Conservation (phyloP, 2,329 filamentous ascomycete genomes). For the Dryadomyces quercivorus region DNA sequence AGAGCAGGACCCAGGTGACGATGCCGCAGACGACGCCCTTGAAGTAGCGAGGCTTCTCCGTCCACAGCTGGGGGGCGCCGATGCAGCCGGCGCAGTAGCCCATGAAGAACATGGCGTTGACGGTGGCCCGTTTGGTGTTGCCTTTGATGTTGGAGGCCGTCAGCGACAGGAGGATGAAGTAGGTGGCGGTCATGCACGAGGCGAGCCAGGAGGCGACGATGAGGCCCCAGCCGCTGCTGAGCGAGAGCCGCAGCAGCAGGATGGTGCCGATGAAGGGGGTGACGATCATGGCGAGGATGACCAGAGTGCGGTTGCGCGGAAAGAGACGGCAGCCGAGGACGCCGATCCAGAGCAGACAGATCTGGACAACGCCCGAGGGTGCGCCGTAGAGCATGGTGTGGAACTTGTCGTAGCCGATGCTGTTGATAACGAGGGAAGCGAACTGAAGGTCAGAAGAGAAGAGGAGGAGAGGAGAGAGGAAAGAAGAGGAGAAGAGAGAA, state of each 20-base stretch:
- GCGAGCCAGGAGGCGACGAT: constrained; percentile 35
- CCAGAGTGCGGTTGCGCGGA: constrained; percentile 25
- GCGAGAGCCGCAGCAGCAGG: constrained; percentile 28
- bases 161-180: constrained; percentile 29
- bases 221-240: constrained; percentile 30
- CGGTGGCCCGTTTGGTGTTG: constrained; percentile 35
- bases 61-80: constrained; percentile 35
- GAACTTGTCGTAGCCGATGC: constrained; percentile 28
- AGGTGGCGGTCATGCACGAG: constrained; percentile 28
- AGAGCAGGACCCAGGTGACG: constrained; percentile 28
- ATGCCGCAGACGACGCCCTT: constrained; percentile 30
- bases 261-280: constrained; percentile 31
- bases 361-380: constrained; percentile 6
- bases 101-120: constrained; percentile 36
- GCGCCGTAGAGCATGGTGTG: constrained; percentile 23
- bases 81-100: constrained; percentile 35
- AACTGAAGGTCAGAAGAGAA: constrained; percentile 20
- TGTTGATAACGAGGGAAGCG: constrained; percentile 35
- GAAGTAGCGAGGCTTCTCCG: constrained; percentile 28
- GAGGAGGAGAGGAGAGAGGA: background rate
- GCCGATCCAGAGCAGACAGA: constrained; percentile 32
- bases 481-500: too few relatives aligned
- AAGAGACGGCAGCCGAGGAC: constrained; percentile 24
- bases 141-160: constrained; percentile 37
- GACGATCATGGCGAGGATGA: constrained; percentile 26